A percentile compares a stretch with the other conserved stretches of the same genome.
phyloP scores from a whole-genome alignment of 1,139 yeast species.

The Petasospora rhodanensis region DNA sequence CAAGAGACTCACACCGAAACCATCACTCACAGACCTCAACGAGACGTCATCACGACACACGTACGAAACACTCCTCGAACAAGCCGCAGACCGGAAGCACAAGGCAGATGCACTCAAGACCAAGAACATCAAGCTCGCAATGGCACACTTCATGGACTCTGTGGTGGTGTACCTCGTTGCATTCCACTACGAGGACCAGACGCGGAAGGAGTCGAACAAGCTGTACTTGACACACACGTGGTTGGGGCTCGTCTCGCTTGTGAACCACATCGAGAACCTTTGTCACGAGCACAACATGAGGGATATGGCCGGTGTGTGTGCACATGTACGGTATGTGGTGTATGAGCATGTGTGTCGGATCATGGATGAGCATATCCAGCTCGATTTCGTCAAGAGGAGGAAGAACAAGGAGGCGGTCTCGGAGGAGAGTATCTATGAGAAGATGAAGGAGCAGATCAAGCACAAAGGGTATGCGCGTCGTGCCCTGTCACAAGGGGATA shows the following conservation, averaged over 20 bases:
- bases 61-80: constrained; percentile 1
- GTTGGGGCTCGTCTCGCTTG: constrained; percentile 16
- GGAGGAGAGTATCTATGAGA: constrained; percentile 7
- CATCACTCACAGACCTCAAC: neutral
- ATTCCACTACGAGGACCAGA: constrained; percentile 20
- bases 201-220: constrained; percentile 13
- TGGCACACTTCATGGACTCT: constrained; percentile 18
- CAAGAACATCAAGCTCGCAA: constrained; percentile 4
- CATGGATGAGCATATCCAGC: constrained; percentile 10
- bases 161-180: constrained; percentile 20
- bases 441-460: constrained; percentile 8
- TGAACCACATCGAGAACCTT: constrained; percentile 13
- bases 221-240: constrained; percentile 16
- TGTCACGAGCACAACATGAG: constrained; percentile 3
- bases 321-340: constrained; percentile 17
- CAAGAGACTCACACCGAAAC: constrained; percentile 1
- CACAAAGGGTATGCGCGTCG: constrained; percentile 10
- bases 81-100: constrained; percentile 20
- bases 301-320: constrained; percentile 16
- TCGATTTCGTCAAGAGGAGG: constrained; percentile 5
- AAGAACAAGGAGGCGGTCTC: constrained; percentile 2
- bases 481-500: constrained; percentile 11
- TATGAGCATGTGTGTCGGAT: constrained; percentile 18
- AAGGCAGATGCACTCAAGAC: constrained; percentile 15
- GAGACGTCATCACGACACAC: neutral